Conservation (phyloP, 345 rosid species). For the Camelina hispida region DNA sequence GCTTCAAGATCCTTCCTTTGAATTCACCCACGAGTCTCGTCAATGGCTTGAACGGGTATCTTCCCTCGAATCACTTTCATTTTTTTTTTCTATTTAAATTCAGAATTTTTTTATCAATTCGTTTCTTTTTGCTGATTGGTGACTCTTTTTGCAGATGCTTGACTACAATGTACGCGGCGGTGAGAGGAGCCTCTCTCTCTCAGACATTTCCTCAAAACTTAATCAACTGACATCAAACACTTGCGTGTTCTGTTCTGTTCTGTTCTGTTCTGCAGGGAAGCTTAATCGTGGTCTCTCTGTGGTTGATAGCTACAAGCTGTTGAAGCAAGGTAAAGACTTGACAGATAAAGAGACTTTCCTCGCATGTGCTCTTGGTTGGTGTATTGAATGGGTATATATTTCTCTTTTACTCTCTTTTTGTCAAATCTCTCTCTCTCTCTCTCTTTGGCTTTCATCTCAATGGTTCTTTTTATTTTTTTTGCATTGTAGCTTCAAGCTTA, state of each 20-base stretch:
- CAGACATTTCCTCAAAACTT: neutral
- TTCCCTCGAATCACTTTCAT: neutral
- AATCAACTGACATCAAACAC: neutral
- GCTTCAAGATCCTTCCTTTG: constrained; percentile 77
- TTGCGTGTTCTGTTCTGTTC: constrained; percentile 13
- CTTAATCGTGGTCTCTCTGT: constrained; percentile 92
- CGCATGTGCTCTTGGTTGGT: constrained; percentile 84
- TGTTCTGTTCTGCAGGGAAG: constrained; percentile 61
- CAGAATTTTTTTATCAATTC: constrained; percentile 1
- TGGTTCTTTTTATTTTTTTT: neutral
- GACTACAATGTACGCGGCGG: constrained; percentile 90
- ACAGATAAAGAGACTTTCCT: constrained; percentile 68
- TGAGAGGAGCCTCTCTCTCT: constrained; percentile 38
- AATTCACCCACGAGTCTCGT: constrained; percentile 67
- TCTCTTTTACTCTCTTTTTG: neutral
- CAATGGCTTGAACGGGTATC: constrained; percentile 74
- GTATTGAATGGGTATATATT: constrained; percentile 79
- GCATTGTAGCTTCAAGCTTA: constrained; percentile 75
- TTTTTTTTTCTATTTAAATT: constrained; percentile 5
- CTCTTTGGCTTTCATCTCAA: neutral
- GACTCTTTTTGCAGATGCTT: constrained; percentile 67
- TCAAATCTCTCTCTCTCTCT: neutral
- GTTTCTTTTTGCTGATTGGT: neutral
- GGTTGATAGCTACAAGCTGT: constrained; percentile 69
- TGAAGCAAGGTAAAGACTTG: constrained; percentile 68